Percentiles rank a stretch among this genome's conserved stretches.
Conservation (phyloP, 2,329 filamentous ascomycete species). For the Hymenotorrendiella dingleyae region DNA sequence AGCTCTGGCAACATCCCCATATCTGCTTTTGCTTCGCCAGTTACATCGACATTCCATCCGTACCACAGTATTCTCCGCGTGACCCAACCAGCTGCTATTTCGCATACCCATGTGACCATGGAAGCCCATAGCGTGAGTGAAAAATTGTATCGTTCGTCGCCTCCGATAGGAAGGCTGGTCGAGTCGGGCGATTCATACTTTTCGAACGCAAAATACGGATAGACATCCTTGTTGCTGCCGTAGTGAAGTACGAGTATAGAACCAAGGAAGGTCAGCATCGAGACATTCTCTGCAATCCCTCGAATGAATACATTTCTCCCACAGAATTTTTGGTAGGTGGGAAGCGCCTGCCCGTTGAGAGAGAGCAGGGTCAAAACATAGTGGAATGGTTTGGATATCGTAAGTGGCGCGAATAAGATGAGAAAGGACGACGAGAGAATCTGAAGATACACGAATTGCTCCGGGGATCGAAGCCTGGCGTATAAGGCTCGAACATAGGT, state of each 20-base stretch:
- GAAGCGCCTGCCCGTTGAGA: slow-evolving; percentile 54
- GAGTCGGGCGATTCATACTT: slow-evolving; percentile 15
- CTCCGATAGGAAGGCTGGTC: slow-evolving; percentile 12
- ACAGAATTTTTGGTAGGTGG: slow-evolving; percentile 60
- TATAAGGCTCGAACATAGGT: slow-evolving; percentile 66
- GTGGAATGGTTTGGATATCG: slow-evolving; percentile 56
- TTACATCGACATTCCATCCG: slow-evolving; percentile 56
- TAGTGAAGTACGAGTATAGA: slow-evolving; percentile 61
- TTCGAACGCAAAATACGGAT: slow-evolving; percentile 65
- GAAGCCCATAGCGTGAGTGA: slow-evolving; percentile 58
- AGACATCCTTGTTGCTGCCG: slow-evolving; percentile 60
- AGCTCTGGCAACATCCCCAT: slow-evolving; percentile 62
- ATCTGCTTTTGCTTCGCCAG: slow-evolving; percentile 58
- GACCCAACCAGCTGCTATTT: slow-evolving; percentile 55
- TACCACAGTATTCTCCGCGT: slow-evolving; percentile 52
- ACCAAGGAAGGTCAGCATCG: slow-evolving; percentile 62
- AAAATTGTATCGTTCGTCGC: slow-evolving; percentile 50
- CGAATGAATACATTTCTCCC: slow-evolving; percentile 63
- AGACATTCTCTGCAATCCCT: slow-evolving; percentile 60
- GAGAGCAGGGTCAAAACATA: slow-evolving; percentile 46
- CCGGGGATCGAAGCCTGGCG: slow-evolving; percentile 58
- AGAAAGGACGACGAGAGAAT: slow-evolving; percentile 56
- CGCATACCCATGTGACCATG: slow-evolving; percentile 60
- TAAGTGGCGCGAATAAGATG: slow-evolving; percentile 57
- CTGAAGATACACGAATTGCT: slow-evolving; percentile 61